Evolutionary conservation across 1,139 yeast genomes (phyloP), one percentile per base, ranked within the genome.

Genomic region (Pichia sp.): DNA sequence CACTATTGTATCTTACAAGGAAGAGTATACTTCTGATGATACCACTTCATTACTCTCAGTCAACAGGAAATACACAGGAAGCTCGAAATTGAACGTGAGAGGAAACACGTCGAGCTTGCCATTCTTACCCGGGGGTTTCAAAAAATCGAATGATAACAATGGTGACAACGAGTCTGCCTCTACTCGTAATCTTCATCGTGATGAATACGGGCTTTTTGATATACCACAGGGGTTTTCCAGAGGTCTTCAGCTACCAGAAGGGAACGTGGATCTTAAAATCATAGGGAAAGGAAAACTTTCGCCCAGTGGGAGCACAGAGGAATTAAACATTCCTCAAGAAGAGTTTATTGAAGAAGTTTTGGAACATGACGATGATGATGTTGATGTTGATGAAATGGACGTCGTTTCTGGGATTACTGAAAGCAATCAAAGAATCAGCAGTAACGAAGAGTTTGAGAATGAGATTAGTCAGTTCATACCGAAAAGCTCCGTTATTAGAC

Each of bases 91-190:
- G 18, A 72, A 83, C 2, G 71, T 88, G 2, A 73, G 78, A 46
- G 98, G 98, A 0, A 75, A 82, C 7, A 78, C 96, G 0, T 79
- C 83, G 22, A 87, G 79, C 62, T 71, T 93, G 62, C 99, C 99
- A 0, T 93, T 95, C 66, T 85, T 87, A 50, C 99, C 99, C 0
- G 98, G 99, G 59, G 98, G 98, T 2, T 66, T 88, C 18, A 44
- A 45, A 4, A 19, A 28, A 5, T 39, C 41, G 41, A n/a, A 39
- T 18, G 25, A 39, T 18, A 39, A n/a, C 25, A 39, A 10, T 39
- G 5, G 3, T 8, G 23, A 12, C 2, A 16, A 28, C 3, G 69
- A 66, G 16, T 72, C 28, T 3, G 62, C 62, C n/a, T 65, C 64
- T 1, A 66, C 76, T 0, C 70, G 72, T 39, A 56, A 54, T 41